A percentile compares a stretch with the other conserved stretches of the same genome.
Evolutionary conservation across 768 basidiomycete genomes (phyloP).

Genomic region (Amanita phalloides): DNA sequence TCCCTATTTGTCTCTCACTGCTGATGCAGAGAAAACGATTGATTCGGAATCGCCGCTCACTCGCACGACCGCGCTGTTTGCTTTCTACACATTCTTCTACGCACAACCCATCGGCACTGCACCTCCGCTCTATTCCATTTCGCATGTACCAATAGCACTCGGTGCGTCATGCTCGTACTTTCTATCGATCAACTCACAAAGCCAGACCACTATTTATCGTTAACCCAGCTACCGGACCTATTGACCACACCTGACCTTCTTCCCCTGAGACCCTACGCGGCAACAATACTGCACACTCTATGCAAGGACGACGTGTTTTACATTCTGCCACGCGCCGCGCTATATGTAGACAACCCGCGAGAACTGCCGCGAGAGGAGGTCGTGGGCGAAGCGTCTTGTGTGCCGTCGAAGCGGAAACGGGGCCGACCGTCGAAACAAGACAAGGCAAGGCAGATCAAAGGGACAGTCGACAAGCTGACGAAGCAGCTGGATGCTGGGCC

Average conservation of each 20-base stretch:
- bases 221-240: constrained; percentile 36
- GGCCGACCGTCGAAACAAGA: constrained; percentile 59
- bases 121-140: constrained; percentile 37
- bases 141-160: constrained; percentile 49
- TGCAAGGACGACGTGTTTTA: constrained; percentile 41
- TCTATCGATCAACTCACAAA: neutral
- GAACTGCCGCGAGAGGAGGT: constrained; percentile 58
- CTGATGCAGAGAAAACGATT: constrained; percentile 38
- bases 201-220: constrained; percentile 44
- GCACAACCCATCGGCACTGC: constrained; percentile 52
- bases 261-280: constrained; percentile 39
- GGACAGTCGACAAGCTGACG: constrained; percentile 36
- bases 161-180: constrained; percentile 26
- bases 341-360: constrained; percentile 48
- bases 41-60: constrained; percentile 39
- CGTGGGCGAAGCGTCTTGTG: constrained; percentile 20
- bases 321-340: constrained; percentile 42
- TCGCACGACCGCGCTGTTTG: constrained; percentile 56
- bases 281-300: constrained; percentile 39
- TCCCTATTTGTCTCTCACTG: neutral
- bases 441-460: constrained; percentile 41
- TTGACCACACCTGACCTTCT: constrained; percentile 28
- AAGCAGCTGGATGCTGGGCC: constrained; percentile 30
- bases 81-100: constrained; percentile 55
- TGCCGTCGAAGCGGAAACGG: constrained; percentile 13